Conservation (phyloP, 306 rosid genomes). For the Cyamopsis tetragonoloba region DNA sequence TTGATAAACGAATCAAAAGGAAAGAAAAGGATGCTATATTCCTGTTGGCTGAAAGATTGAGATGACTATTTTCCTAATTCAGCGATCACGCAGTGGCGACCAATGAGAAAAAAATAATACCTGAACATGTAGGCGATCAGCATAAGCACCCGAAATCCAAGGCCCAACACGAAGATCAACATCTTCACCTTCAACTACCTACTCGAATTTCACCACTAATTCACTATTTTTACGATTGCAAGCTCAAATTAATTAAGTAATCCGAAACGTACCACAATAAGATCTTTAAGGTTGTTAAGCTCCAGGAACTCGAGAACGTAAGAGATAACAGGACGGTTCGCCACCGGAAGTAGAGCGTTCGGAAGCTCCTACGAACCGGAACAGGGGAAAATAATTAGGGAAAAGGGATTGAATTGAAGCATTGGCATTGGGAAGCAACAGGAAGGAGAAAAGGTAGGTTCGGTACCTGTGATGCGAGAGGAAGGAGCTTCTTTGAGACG, state of each 20-base stretch:
- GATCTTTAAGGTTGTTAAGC: constrained; percentile 79
- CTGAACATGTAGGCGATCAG: constrained; percentile 83
- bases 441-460: neutral
- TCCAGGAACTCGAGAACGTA: constrained; percentile 84
- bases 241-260: too few species aligned
- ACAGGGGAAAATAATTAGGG: neutral
- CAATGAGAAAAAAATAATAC: constrained; percentile 30
- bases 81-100: too few species aligned
- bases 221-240: neutral
- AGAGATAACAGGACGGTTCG: constrained; percentile 82
- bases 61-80: too few species aligned
- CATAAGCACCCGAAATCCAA: constrained; percentile 87
- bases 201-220: constrained; percentile 10
- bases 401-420: neutral
- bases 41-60: too few species aligned
- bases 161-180: constrained; percentile 60
- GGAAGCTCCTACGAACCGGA: constrained; percentile 77
- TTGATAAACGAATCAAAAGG: too few species aligned
- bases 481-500: constrained; percentile 73
- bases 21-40: too few species aligned
- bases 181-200: constrained; percentile 96
- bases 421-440: neutral
- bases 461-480: constrained; percentile 85
- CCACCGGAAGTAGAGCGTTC: constrained; percentile 88
- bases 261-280: constrained; percentile 64